A percentile compares a stretch with the other conserved stretches of the same genome.
Evolutionary conservation across 2,329 filamentous ascomycete species (phyloP).

Genomic region (Aureobasidium uvarum): DNA sequence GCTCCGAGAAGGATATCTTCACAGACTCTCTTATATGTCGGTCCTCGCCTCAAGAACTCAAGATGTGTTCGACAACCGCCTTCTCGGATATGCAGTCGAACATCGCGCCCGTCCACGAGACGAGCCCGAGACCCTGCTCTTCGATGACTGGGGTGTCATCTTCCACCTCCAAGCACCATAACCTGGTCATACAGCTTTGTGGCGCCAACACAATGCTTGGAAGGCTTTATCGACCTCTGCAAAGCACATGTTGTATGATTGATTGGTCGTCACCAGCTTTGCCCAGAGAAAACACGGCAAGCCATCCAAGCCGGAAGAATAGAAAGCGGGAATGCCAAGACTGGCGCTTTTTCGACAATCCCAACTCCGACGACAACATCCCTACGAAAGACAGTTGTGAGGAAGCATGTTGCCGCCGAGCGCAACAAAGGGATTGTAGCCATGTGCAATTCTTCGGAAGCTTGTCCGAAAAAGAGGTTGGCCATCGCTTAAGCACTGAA

Average conservation of each 20-base stretch:
- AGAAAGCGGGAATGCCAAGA: background rate
- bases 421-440: background rate
- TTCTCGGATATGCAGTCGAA: background rate
- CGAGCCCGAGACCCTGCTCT: too few species aligned
- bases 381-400: background rate
- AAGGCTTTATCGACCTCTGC: background rate
- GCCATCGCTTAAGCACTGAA: background rate
- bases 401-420: too few species aligned
- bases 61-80: too few species aligned
- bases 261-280: background rate
- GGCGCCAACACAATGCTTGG: slow-evolving; percentile 1
- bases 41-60: slow-evolving; percentile 1
- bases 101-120: background rate
- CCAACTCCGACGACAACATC: background rate
- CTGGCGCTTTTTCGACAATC: background rate
- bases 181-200: background rate
- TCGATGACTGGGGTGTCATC: background rate
- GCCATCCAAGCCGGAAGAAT: background rate
- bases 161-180: background rate
- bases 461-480: background rate
- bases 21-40: background rate
- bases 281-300: background rate
- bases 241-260: background rate
- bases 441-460: background rate
- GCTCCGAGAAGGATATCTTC: background rate